Base-by-base conservation (phyloP, 2,329 filamentous ascomycete species). In the Raffaelea albimanens region DNA sequence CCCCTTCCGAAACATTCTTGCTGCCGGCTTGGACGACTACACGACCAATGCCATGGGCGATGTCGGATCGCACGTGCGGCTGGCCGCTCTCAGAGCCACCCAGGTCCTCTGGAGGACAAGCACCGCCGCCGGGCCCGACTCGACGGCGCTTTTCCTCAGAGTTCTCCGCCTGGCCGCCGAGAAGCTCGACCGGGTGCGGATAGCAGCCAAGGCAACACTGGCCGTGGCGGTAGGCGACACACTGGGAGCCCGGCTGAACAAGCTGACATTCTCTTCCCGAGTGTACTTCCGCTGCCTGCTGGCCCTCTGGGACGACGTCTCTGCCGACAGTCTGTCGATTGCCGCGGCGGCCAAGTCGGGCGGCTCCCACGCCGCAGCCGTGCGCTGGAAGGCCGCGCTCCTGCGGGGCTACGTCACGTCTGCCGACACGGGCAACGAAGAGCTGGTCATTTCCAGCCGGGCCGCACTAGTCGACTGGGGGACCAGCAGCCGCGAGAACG, bases 21-120 rank as follows among this genome's bases (percentile, higher is more conserved):
- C 63, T 1, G 73, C 75, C 38, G 80, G 83, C 0, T 66, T 98
- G 23, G 84, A 91, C 54, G 90, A 98, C 61, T 97, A 97, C 59
- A 95, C 87, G 0, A 90, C 87, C 3, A 91, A 87, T 55, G 83
- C 90, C 14, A 75, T 89, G 48, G 93, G 93, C 16, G 93, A 98
- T 59, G 76, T 97, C 43, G 93, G 93, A 5, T 95, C 90, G 0
- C 78, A 90, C 45, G 85, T 95, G 4, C 78, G 93, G 3, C 69
- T 91, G 5, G 84, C 90, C 62, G 90, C 87, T 21, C 74, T 96
- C 13, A 75, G 83, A 61, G 90, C 87, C 16, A 78, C 91, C 1
- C 78, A 78, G 50, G 80, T 79, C 2, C 70, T 88, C 2, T 80
- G 75, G 66, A 60, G 59, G 31, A 43, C 40, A n/a, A 39, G 48